These are phyloP conservation scores for Penicillium canescens DNA, from an alignment of 495 filamentous ascomycete species.

Conservation along the genomic window DNA sequence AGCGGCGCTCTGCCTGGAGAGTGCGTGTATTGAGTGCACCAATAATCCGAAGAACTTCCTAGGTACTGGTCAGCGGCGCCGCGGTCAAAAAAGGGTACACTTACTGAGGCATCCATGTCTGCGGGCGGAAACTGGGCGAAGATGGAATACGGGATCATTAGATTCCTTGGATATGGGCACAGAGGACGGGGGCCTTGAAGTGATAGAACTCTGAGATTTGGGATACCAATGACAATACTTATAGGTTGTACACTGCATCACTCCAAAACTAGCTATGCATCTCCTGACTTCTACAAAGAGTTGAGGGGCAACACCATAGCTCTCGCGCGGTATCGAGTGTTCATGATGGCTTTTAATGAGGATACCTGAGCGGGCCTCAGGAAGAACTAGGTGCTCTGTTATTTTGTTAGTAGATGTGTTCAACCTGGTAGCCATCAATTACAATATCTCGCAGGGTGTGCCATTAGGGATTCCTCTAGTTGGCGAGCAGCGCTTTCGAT, in stretches of 20 bases:
- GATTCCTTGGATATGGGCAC: neutral
- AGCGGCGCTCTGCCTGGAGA: constrained; percentile 6
- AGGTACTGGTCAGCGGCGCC: neutral
- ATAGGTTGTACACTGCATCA: neutral
- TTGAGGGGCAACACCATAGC: too few species aligned
- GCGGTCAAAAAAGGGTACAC: neutral
- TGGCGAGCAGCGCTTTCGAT: too few species aligned
- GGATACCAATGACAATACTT: neutral
- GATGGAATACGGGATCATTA: neutral
- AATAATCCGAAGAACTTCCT: constrained; percentile 16
- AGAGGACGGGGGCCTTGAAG: neutral
- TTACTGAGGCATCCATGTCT: constrained; percentile 32
- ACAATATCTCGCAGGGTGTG: too few species aligned
- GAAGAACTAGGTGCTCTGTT: too few species aligned
- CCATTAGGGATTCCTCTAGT: too few species aligned
- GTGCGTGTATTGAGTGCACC: too few species aligned
- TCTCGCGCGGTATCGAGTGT: too few species aligned
- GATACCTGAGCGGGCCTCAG: too few species aligned
- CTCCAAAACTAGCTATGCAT: neutral
- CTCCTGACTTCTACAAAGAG: neutral
- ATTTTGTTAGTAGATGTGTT: too few species aligned
- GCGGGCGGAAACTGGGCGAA: neutral
- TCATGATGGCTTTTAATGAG: too few species aligned
- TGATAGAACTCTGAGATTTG: neutral
- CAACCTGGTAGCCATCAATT: too few species aligned